phyloP scores from a whole-genome alignment of 2,329 filamentous ascomycete species.

The Epichloe elymi region DNA sequence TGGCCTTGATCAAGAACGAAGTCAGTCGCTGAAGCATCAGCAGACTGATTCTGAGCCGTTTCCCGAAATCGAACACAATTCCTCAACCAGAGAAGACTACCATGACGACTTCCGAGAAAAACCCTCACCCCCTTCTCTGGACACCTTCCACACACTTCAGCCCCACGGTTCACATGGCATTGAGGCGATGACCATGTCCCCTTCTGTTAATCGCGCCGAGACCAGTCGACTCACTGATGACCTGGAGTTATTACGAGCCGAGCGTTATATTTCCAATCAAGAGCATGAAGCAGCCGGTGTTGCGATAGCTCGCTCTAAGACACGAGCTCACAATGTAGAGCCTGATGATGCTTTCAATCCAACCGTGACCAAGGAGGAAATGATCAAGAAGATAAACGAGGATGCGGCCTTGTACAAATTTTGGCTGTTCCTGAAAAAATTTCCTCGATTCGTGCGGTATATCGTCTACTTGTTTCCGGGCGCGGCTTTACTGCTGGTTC shows the following conservation, averaged over 20 bases:
- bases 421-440: constrained; percentile 33
- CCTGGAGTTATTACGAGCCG: constrained; percentile 34
- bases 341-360: constrained; percentile 35
- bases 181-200: constrained; percentile 10
- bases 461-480: constrained; percentile 34
- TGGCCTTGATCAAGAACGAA: constrained; percentile 2
- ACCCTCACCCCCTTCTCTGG: constrained; percentile 14
- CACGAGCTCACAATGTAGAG: constrained; percentile 20
- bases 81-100: not conserved
- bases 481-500: constrained; percentile 30
- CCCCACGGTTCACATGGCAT: constrained; percentile 12
- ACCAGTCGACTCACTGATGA: constrained; percentile 32
- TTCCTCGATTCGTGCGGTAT: constrained; percentile 37
- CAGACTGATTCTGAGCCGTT: constrained; percentile 1
- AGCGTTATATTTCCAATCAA: constrained; percentile 31
- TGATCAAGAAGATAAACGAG: constrained; percentile 18
- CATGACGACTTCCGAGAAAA: constrained; percentile 13
- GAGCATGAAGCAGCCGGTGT: constrained; percentile 19
- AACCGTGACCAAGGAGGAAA: constrained; percentile 13
- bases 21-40: not conserved
- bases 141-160: constrained; percentile 18
- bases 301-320: constrained; percentile 13
- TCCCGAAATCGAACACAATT: not conserved
- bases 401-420: constrained; percentile 26
- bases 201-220: constrained; percentile 18